phyloP scores from a whole-genome alignment of 306 rosid species.

The Gastrolobium bilobum region DNA sequence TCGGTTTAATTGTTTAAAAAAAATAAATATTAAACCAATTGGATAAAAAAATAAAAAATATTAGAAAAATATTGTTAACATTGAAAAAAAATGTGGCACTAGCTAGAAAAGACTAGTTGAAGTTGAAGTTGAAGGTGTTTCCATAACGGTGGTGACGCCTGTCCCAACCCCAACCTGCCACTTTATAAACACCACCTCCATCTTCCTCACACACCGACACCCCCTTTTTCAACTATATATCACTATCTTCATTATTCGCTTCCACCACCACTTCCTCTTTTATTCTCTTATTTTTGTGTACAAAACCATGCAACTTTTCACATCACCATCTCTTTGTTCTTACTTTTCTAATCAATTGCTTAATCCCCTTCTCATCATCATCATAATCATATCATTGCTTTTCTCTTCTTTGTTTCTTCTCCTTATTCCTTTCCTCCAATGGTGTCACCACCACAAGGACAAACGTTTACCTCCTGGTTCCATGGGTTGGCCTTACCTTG shows the following conservation, averaged over 20 bases:
- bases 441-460: constrained; percentile 53
- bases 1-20: too few relatives aligned
- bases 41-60: too few relatives aligned
- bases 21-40: too few relatives aligned
- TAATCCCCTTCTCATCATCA: not conserved
- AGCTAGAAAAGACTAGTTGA: too few relatives aligned
- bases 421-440: constrained; percentile 51
- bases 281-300: too few relatives aligned
- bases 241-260: constrained; percentile 13
- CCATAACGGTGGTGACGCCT: constrained; percentile 50
- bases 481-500: constrained; percentile 90
- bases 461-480: constrained; percentile 87
- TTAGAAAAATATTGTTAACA: too few relatives aligned
- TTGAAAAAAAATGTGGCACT: too few relatives aligned
- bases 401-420: constrained; percentile 47
- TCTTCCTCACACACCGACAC: not conserved
- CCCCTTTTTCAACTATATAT: constrained; percentile 14
- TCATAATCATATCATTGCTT: constrained; percentile 10
- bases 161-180: constrained; percentile 55
- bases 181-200: constrained; percentile 50
- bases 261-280: not conserved
- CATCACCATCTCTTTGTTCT: constrained; percentile 2
- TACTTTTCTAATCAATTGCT: not conserved
- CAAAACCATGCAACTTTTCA: constrained; percentile 57
- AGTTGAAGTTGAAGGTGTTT: constrained; percentile 49